These are phyloP conservation scores for Emericellopsis cladophorae DNA, from an alignment of 2,329 filamentous ascomycete genomes.

Conservation along the genomic window DNA sequence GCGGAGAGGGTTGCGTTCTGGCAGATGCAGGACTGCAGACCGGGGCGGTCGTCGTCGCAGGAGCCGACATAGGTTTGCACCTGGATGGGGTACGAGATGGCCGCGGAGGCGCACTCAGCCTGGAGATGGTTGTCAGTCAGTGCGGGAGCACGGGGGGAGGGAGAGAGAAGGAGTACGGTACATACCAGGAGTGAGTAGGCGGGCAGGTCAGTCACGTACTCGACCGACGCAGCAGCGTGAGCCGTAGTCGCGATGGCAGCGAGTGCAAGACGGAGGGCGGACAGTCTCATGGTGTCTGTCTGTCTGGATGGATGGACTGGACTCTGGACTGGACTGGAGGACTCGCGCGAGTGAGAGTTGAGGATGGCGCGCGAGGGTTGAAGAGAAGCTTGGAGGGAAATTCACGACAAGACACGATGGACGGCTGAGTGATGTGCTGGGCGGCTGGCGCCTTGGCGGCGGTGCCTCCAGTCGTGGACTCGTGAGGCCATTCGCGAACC, in stretches of 20 bases:
- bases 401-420: no score
- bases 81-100: slow-evolving; percentile 29
- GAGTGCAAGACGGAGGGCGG: no score
- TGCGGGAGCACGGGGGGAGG: neutral
- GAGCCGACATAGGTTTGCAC: slow-evolving; percentile 21
- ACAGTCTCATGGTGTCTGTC: no score
- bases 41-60: slow-evolving; percentile 20
- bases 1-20: slow-evolving; percentile 28
- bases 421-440: no score
- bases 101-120: slow-evolving; percentile 36
- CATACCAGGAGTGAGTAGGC: slow-evolving; percentile 27
- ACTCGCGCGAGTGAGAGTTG: no score
- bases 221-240: slow-evolving; percentile 12
- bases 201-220: slow-evolving; percentile 30
- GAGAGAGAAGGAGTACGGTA: neutral
- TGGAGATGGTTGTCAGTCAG: slow-evolving; percentile 11
- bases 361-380: no score
- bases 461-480: no score
- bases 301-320: no score
- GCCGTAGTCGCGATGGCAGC: neutral
- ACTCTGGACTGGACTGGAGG: no score
- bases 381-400: no score
- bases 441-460: no score
- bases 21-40: slow-evolving; percentile 40
- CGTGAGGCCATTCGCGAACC: no score